Base-by-base conservation (phyloP, 352 stramenopile genomes). In the Phytophthora pinifolia region DNA sequence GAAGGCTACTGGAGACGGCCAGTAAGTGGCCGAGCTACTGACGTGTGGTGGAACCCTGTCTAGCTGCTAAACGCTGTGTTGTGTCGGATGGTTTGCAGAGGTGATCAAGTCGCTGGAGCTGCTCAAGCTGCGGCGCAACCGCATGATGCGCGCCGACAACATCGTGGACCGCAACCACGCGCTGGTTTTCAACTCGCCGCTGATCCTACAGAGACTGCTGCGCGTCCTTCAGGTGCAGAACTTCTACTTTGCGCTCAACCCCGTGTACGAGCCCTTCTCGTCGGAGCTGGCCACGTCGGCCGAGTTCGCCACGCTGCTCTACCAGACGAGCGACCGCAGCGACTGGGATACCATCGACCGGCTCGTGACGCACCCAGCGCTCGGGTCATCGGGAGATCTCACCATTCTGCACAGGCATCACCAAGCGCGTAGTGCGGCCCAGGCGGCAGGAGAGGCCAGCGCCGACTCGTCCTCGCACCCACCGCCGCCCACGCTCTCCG, bases 51-150 rank as follows among this genome's bases (percentile, higher is more conserved):
- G 25, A 35, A 20, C 53, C n/a, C 46, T 46, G 9, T 36, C 53
- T 29, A 54, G 31, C 17, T 60, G 6, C 46, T 54, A 39, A 75
- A 47, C 14, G 8, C 32, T 54, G 27, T 31, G 33, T 31, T 43
- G 25, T 52, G 48, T 37, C 27, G 62, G 20, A 39, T 48, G 2
- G 4, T 38, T 3, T 42, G 22, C 58, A 92, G 82, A 96, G 43
- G 84, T 97, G 22, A 89, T 98, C 63, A 97, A 97, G 67, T 98
- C 92, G 27, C 72, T 97, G 47, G 90, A 97, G 63, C 66, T 98
- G 35, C 67, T 98, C 22, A 83, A 94, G 54, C 59, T 98, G 15
- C 82, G 93, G 3, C 72, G 76, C 18, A 90, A 81, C 18, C 81
- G 83, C 25, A 79, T 93, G 80, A 78, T 86, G 30, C 74, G 83